Evolutionary conservation across 768 basidiomycete species (phyloP).

Genomic region (Kwoniella sp.): DNA sequence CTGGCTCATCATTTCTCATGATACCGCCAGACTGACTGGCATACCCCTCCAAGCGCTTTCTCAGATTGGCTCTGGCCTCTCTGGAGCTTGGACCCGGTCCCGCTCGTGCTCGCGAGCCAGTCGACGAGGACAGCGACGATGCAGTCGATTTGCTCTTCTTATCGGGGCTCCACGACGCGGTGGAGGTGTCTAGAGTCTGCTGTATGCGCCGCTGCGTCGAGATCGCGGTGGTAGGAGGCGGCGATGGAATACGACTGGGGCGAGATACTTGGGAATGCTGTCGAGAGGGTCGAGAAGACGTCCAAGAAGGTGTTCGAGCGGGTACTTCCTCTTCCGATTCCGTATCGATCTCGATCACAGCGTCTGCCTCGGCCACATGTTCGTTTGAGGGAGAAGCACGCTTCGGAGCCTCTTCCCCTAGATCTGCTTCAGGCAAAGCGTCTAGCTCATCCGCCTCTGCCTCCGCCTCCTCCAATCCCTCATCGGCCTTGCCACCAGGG

Average conservation of each 20-base stretch:
- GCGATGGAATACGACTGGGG: conserved; percentile 2
- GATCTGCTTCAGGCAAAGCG: too few relatives aligned
- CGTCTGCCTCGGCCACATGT: not conserved
- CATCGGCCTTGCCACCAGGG: not conserved
- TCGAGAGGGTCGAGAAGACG: conserved; percentile 14
- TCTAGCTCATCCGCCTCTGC: too few relatives aligned
- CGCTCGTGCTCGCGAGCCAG: not conserved
- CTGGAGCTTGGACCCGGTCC: conserved; percentile 24
- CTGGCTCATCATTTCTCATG: not conserved
- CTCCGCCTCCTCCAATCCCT: not conserved
- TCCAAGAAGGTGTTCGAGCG: not conserved
- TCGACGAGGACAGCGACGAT: not conserved
- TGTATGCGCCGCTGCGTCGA: conserved; percentile 50
- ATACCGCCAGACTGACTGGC: conserved; percentile 56
- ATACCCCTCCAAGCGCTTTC: conserved; percentile 63
- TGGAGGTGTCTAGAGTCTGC: conserved; percentile 62
- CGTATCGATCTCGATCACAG: conserved; percentile 15
- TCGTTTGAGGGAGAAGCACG: too few relatives aligned
- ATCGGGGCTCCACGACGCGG: conserved; percentile 60
- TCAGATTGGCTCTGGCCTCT: conserved; percentile 57
- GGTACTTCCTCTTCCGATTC: conserved; percentile 15
- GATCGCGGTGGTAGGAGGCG: not conserved
- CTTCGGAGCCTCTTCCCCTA: not conserved
- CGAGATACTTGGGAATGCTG: conserved; percentile 1
- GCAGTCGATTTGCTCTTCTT: conserved; percentile 6